Percentiles rank a stretch among this genome's conserved stretches.
Conservation (phyloP, 805 yeast species). For the Lachancea sp. region DNA sequence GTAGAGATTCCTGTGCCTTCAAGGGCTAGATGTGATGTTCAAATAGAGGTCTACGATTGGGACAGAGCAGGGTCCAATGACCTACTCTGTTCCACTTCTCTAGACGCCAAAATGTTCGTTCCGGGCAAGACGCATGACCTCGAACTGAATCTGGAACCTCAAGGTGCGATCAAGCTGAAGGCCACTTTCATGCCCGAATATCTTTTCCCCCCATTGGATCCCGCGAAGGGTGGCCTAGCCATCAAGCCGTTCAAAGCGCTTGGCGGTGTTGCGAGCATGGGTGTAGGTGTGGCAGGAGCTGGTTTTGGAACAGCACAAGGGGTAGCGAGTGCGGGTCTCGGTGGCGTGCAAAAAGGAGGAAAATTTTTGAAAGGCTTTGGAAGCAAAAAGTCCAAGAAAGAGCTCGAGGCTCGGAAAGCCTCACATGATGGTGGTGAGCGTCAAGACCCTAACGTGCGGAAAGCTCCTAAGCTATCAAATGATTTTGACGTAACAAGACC, state of each 20-base stretch:
- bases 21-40: slow-evolving; percentile 46
- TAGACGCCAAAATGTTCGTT: slow-evolving; percentile 47
- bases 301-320: slow-evolving; percentile 39
- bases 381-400: slow-evolving; percentile 21
- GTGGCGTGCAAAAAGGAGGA: slow-evolving; percentile 46
- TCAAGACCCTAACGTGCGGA: not conserved
- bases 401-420: not conserved
- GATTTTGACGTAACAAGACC: slow-evolving; percentile 28
- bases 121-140: slow-evolving; percentile 42
- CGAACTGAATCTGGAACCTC: slow-evolving; percentile 50
- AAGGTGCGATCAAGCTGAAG: slow-evolving; percentile 51
- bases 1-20: slow-evolving; percentile 56
- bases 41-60: slow-evolving; percentile 62
- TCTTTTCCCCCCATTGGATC: slow-evolving; percentile 52
- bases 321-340: slow-evolving; percentile 39
- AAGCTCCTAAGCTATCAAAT: slow-evolving; percentile 12
- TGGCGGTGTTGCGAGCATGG: slow-evolving; percentile 22
- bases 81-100: slow-evolving; percentile 43
- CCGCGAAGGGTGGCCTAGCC: slow-evolving; percentile 36
- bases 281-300: slow-evolving; percentile 32
- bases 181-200: slow-evolving; percentile 60
- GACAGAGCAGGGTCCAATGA: slow-evolving; percentile 69
- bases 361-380: slow-evolving; percentile 33
- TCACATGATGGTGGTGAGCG: slow-evolving; percentile 3
- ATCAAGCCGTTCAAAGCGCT: slow-evolving; percentile 45